Base-by-base conservation (phyloP, 192 early-diverging fungal species). In the Backusella tuberculispora region DNA sequence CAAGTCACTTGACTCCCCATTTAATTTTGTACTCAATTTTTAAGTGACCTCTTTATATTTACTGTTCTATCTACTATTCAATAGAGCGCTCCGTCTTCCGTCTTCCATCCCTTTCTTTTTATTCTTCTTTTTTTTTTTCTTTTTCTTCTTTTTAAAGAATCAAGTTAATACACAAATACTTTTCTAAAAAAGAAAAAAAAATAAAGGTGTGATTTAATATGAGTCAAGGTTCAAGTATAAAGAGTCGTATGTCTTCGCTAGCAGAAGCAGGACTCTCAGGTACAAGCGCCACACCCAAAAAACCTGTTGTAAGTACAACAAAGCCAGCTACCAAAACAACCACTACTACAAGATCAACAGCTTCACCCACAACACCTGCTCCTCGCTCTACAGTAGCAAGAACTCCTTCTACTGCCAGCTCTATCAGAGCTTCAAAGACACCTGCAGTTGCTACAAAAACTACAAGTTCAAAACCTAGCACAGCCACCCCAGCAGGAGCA, bases 211-310 rank as follows among this genome's bases (percentile, higher is more conserved):
- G 19, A 1, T 26, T 26, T 26, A 60, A 60, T 60, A 69, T 69
- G 68, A 43, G 40, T 69, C 42, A 69, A 45, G 44, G 45, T 47
- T 44, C 68, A 24, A 69, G 68, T 45, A 45, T 69, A 69, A 69
- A 69, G 68, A 47, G 68, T 34, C 42, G 68, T 29, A 12, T 69
- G 44, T 69, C 68, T 69, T 69, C 68, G 17, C 44, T 69, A 46
- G 44, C 21, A 47, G 68, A 19, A 46, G 68, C 68, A 47, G 68
- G 68, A 15, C 45, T 69, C 26, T 6, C 68, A 24, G 68, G 68
- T 29, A 69, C 68, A 3, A 42, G 42, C 5, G 29, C 68, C 21
- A 17, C 66, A 42, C 13, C 17, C 12, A 69, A 69, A 69, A 69
- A 42, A 14, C 42, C 68, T 6, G 26, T 48, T 47, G 40, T 66